These are phyloP conservation scores for Calamus simplicifolius DNA, from an alignment of 176 grass and related monocot species.

Conservation along the genomic window DNA sequence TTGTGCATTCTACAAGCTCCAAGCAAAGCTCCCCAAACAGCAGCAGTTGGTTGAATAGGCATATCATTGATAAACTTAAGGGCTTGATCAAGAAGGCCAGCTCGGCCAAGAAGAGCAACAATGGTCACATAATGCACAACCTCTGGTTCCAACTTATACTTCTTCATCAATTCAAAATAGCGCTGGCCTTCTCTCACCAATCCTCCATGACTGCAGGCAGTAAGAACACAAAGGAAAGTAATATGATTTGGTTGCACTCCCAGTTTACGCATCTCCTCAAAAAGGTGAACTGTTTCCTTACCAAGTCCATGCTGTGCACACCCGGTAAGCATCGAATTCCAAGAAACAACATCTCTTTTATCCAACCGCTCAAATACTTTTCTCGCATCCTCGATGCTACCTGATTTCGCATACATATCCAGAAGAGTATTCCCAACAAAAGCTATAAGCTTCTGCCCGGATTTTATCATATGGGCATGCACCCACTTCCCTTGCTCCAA, in stretches of 20 bases:
- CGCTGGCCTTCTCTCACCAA: conserved; percentile 45
- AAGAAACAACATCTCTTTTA: conserved; percentile 46
- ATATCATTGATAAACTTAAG: conserved; percentile 48
- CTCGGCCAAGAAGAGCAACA: conserved; percentile 54
- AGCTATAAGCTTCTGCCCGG: conserved; percentile 35
- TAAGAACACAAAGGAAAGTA: conserved; percentile 51
- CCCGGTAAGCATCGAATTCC: conserved; percentile 67
- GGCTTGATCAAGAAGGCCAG: conserved; percentile 51
- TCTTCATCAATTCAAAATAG: conserved; percentile 62
- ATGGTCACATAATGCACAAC: conserved; percentile 52
- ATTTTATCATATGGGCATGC: conserved; percentile 67
- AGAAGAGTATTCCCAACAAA: conserved; percentile 55
- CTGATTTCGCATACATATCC: conserved; percentile 69
- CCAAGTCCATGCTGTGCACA: conserved; percentile 46
- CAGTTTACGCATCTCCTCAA: conserved; percentile 49
- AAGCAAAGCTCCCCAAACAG: conserved; percentile 72
- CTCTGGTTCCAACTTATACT: conserved; percentile 37
- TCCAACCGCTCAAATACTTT: conserved; percentile 61
- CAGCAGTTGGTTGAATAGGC: conserved; percentile 51
- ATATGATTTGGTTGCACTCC: conserved; percentile 50
- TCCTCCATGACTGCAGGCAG: conserved; percentile 60
- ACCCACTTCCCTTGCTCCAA: conserved; percentile 72
- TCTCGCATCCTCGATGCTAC: conserved; percentile 42
- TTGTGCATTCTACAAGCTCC: conserved; percentile 69
- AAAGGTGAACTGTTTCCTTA: conserved; percentile 39